Evolutionary conservation across 1,284 basidiomycete species (phyloP), one percentile per base, ranked within the genome.

Genomic region (Puccinia horiana): DNA sequence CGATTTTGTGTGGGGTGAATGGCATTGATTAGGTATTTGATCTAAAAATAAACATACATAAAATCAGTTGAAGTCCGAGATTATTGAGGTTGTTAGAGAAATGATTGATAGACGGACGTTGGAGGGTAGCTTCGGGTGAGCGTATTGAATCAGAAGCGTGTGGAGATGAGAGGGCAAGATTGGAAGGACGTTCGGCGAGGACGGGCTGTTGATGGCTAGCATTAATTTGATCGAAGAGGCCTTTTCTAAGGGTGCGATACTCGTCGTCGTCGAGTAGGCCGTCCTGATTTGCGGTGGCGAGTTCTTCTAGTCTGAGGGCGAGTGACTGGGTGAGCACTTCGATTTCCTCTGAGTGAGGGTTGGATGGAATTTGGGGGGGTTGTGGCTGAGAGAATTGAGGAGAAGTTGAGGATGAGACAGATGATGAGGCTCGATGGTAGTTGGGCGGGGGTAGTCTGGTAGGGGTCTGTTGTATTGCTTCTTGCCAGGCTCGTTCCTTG

Each of bases 251-350:
- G 29, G 84, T 70, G 1, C 85, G 73, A 67, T 86, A 86, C 61
- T 85, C 84, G 20, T 85, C 84, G 35, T 85, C 85, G 49, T 85
- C 84, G 2, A 86, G 73, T 26, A 86, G 61, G 0, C 85, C 85
- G 32, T 85, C 84, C 1, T 81, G 83, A 35, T 85, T 81, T 14
- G 85, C 84, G 37, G 82, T 80, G 8, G 84, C 83, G 8, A 86
- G 83, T 75, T 85, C 85, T 69, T 84, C 83, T 42, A 86, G 61
- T 16, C 84, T 32, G 18, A 67, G 65, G 12, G 85, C 85, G 20
- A 85, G 83, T 6, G 63, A 42, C n/a, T 73, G 44, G 47, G 70
- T 73, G 70, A 73, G 42, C 11, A 52, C 42, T 29, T 73, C 49
- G 70, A 73, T 23, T 44, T 73, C 32, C 23, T 49, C 49, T 6